These are phyloP conservation scores for Beauveria sp. DNA, from an alignment of 2,329 filamentous ascomycete species.

Conservation along the genomic window DNA sequence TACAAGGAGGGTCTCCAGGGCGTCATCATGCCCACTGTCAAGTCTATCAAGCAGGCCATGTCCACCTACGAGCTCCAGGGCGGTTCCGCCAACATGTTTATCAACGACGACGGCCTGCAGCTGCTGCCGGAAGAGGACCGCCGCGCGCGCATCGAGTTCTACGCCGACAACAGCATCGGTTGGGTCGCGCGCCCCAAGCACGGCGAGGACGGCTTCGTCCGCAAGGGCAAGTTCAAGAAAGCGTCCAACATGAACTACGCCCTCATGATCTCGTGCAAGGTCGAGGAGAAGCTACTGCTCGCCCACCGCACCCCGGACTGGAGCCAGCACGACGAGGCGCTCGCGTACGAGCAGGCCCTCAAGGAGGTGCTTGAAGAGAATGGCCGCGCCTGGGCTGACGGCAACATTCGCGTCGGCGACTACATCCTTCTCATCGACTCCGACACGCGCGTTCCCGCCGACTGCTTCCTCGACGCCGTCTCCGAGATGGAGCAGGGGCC, in stretches of 20 bases:
- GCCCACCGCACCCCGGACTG: conserved; percentile 53
- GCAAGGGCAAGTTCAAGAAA: conserved; percentile 63
- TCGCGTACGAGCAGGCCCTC: conserved; percentile 58
- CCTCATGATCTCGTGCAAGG: conserved; percentile 50
- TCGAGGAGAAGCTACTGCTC: conserved; percentile 53
- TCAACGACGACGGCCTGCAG: conserved; percentile 56
- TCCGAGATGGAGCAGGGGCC: conserved; percentile 64
- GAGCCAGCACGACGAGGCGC: conserved; percentile 32
- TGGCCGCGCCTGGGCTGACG: conserved; percentile 44
- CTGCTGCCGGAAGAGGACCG: conserved; percentile 40
- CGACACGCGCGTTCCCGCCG: conserved; percentile 59
- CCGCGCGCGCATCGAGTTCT: conserved; percentile 51
- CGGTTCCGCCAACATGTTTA: conserved; percentile 44
- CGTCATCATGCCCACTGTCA: conserved; percentile 42
- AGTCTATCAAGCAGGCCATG: conserved; percentile 44
- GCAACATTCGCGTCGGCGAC: conserved; percentile 54
- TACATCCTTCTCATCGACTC: conserved; percentile 63
- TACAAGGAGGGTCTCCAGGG: conserved; percentile 33
- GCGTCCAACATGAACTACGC: conserved; percentile 72
- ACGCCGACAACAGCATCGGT: conserved; percentile 39
- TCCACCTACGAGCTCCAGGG: conserved; percentile 41
- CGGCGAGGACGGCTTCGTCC: conserved; percentile 39
- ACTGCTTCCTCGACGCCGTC: conserved; percentile 61
- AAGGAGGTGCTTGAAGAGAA: conserved; percentile 40
- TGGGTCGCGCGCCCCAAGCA: conserved; percentile 42